Percentiles rank a stretch among this genome's conserved stretches.
Conservation (phyloP, 2,329 filamentous ascomycete species). For the Pseudomassariella vexata region DNA sequence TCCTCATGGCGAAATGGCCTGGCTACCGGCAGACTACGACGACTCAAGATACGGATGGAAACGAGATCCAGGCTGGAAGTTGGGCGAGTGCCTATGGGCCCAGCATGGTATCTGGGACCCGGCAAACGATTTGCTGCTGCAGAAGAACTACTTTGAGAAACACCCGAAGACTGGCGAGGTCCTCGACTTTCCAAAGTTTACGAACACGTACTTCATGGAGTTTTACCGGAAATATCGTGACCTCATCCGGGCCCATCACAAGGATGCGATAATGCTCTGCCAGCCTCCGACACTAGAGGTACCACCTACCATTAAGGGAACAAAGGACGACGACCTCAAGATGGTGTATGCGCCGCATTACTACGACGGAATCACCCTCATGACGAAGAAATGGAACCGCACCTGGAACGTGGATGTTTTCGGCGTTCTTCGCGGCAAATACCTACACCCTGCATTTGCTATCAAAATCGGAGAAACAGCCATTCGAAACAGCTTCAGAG, state of each 20-base stretch:
- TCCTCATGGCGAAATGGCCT: slow-evolving; percentile 77
- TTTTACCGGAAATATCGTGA: slow-evolving; percentile 74
- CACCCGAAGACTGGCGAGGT: slow-evolving; percentile 67
- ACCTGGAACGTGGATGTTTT: slow-evolving; percentile 96
- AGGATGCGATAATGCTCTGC: slow-evolving; percentile 79
- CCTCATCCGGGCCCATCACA: slow-evolving; percentile 69
- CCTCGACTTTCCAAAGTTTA: slow-evolving; percentile 80
- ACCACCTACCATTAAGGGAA: slow-evolving; percentile 81
- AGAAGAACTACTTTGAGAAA: slow-evolving; percentile 82
- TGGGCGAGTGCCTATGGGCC: slow-evolving; percentile 95
- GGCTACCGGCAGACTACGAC: slow-evolving; percentile 78
- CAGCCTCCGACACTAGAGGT: slow-evolving; percentile 91
- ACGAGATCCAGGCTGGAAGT: slow-evolving; percentile 78
- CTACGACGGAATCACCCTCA: slow-evolving; percentile 92
- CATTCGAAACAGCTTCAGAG: slow-evolving; percentile 86
- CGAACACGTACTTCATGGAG: slow-evolving; percentile 85
- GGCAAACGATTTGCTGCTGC: slow-evolving; percentile 66
- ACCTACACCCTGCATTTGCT: slow-evolving; percentile 82
- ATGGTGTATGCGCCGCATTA: slow-evolving; percentile 94
- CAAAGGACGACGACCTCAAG: slow-evolving; percentile 78
- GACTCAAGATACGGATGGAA: slow-evolving; percentile 88
- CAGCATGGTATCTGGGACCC: slow-evolving; percentile 96
- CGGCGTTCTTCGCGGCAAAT: slow-evolving; percentile 82
- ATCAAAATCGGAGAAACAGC: slow-evolving; percentile 90
- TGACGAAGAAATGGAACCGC: slow-evolving; percentile 99